Evolutionary conservation across 768 basidiomycete species (phyloP).

Genomic region (Tulasnella sp.): DNA sequence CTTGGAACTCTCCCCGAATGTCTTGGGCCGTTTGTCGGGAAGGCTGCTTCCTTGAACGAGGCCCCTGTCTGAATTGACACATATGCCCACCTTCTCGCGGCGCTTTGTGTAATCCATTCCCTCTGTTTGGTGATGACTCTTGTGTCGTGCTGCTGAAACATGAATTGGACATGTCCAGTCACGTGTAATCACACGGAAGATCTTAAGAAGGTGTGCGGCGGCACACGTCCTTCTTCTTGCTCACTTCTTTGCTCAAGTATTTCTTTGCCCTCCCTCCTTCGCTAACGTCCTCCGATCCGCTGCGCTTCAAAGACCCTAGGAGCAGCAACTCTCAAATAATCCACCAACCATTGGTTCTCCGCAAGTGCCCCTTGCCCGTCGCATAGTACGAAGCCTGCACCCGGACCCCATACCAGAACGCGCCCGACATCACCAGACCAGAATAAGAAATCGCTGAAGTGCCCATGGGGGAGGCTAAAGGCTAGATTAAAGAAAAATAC

Average conservation of each 20-base stretch:
- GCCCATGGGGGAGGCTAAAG: constrained; percentile 26
- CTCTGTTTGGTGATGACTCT: too few relatives aligned
- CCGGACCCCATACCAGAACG: too few relatives aligned
- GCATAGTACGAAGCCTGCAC: constrained; percentile 22
- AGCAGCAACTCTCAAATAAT: neutral
- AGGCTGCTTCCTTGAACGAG: neutral
- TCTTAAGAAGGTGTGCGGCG: too few relatives aligned
- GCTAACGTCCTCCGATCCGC: neutral
- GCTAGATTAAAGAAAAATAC: constrained; percentile 35
- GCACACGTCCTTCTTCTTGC: neutral
- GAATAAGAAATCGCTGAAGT: neutral
- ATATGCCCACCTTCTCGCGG: too few relatives aligned
- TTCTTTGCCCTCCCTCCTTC: neutral
- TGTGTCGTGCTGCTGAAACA: too few relatives aligned
- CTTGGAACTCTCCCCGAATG: too few relatives aligned
- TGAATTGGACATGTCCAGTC: too few relatives aligned
- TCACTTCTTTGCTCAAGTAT: neutral
- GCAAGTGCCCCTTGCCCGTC: constrained; percentile 31
- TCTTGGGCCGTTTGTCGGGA: too few relatives aligned
- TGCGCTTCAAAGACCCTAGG: neutral
- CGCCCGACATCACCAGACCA: neutral
- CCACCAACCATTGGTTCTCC: constrained; percentile 32
- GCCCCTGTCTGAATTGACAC: neutral
- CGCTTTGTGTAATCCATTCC: too few relatives aligned
- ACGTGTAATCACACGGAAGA: too few relatives aligned